Base-by-base conservation (phyloP, 257 asterid species). In the Solanum dulcamara region DNA sequence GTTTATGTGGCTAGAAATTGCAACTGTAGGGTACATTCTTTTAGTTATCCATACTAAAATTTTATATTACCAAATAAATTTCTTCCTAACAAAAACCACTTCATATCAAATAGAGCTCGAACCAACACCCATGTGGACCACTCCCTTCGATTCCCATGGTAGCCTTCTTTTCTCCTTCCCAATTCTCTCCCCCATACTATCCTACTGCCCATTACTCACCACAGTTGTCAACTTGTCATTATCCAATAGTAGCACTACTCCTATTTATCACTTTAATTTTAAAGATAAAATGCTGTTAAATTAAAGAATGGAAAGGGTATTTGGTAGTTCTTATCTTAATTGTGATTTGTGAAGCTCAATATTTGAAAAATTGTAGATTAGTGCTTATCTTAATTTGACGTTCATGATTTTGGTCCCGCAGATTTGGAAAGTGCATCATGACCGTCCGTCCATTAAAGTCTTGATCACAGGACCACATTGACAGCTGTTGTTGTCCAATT, bases 401-500 rank as follows among this genome's bases (percentile, higher is more conserved):
- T 81, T 53, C 85, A 85, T 53, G 84, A 88, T 84, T 81, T 59
- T 62, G 53, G 66, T 71, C 85, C 85, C 79, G 85, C 88, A 83
- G 84, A 86, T 66, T 62, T 84, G 81, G 33, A 86, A 88, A 90
- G 84, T 86, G 81, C 84, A 90, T 88, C 92, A 88, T 75, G 42
- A 79, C 42, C 83, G 83, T 79, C 14, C 0, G 32, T 11, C 26
- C 42, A 2, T 26, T 85, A 15, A 68, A 74, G 32, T 68, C 82
- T 64, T 59, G 80, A 57, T 11, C 81, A 28, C 68, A 85, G 68
- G 83, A 88, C 90, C 94, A 88, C 89, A 68, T 89, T 90, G 93
- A 92, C 89, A 92, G 91, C 88, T 86, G 88, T 42, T 89, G 89
- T 88, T 92, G 95, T 91, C 93, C 85, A 89, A 85, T 90, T 33